phyloP scores from a whole-genome alignment of 306 rosid genomes.

The Fragaria vesca region DNA sequence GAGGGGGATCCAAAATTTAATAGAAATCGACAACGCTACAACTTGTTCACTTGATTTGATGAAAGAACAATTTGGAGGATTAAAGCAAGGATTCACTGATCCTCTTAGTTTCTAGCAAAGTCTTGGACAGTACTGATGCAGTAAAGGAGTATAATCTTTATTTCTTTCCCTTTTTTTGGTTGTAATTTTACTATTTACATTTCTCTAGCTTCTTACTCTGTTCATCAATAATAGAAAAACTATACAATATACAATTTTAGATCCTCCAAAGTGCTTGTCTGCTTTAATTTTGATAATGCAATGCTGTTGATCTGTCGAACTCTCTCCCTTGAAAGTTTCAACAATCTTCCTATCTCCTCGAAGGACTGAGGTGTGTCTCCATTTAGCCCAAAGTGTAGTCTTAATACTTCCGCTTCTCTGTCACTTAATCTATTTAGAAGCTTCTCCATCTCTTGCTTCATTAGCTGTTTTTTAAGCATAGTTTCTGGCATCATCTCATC shows the following conservation, averaged over 20 bases:
- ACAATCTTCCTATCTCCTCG: constrained; percentile 62
- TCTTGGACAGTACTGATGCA: neutral
- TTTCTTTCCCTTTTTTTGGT: neutral
- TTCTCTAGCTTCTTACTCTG: neutral
- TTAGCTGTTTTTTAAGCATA: constrained; percentile 43
- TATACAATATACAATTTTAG: constrained; percentile 46
- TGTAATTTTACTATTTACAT: neutral
- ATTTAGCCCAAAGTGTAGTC: constrained; percentile 56
- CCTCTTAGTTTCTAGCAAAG: neutral
- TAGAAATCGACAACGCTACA: neutral
- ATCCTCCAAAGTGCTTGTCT: constrained; percentile 24
- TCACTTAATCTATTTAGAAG: constrained; percentile 49
- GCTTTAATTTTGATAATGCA: constrained; percentile 57
- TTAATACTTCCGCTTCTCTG: constrained; percentile 61
- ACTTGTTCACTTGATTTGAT: neutral
- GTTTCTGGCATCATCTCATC: constrained; percentile 60
- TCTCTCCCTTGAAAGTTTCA: constrained; percentile 71
- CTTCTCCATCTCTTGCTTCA: constrained; percentile 51
- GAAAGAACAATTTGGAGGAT: neutral
- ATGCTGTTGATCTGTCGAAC: constrained; percentile 51
- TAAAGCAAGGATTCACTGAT: neutral
- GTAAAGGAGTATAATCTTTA: too few relatives aligned
- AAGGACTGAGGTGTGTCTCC: constrained; percentile 54
- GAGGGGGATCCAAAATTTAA: neutral
- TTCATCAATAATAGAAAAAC: constrained; percentile 9